Percentiles rank a stretch among this genome's conserved stretches.
phyloP scores from a whole-genome alignment of 2,329 filamentous ascomycete species.

The Sphaerulina populicola region DNA sequence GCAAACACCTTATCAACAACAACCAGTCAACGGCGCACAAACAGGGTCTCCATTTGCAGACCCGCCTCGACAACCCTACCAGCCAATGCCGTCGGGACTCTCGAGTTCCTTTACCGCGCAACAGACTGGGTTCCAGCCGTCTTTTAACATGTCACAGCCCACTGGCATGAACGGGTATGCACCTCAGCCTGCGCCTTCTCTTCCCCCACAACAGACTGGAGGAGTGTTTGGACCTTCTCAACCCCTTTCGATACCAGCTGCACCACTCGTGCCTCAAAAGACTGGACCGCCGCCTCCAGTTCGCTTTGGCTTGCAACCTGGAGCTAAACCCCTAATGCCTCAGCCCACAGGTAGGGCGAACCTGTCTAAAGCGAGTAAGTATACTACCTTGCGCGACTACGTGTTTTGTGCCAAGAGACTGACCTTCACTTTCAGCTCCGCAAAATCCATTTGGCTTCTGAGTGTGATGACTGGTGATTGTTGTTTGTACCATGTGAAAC shows the following conservation, averaged over 20 bases:
- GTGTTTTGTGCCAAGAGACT: neutral
- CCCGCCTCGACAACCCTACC: slow-evolving; percentile 42
- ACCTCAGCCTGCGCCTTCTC: slow-evolving; percentile 44
- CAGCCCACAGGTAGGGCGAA: slow-evolving; percentile 91
- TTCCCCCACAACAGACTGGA: slow-evolving; percentile 50
- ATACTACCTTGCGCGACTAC: neutral
- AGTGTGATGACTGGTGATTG: neutral
- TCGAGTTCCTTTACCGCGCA: slow-evolving; percentile 33
- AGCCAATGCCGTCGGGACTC: slow-evolving; percentile 36
- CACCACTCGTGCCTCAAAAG: slow-evolving; percentile 65
- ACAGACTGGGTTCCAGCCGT: slow-evolving; percentile 47
- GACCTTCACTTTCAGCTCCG: slow-evolving; percentile 43
- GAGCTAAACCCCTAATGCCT: slow-evolving; percentile 66
- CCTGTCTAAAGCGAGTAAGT: slow-evolving; percentile 91
- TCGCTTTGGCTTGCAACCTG: slow-evolving; percentile 70
- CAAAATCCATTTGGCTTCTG: slow-evolving; percentile 64
- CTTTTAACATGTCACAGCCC: slow-evolving; percentile 34
- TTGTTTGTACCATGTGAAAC: slow-evolving; percentile 10
- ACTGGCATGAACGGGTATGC: slow-evolving; percentile 40
- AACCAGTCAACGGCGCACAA: slow-evolving; percentile 41
- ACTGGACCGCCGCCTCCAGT: slow-evolving; percentile 82
- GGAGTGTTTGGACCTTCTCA: slow-evolving; percentile 31
- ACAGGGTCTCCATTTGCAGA: slow-evolving; percentile 49
- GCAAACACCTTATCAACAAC: slow-evolving; percentile 42
- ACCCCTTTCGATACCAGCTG: slow-evolving; percentile 33